Conservation (phyloP, 805 yeast species). For the Isabelozyma rhagii region DNA sequence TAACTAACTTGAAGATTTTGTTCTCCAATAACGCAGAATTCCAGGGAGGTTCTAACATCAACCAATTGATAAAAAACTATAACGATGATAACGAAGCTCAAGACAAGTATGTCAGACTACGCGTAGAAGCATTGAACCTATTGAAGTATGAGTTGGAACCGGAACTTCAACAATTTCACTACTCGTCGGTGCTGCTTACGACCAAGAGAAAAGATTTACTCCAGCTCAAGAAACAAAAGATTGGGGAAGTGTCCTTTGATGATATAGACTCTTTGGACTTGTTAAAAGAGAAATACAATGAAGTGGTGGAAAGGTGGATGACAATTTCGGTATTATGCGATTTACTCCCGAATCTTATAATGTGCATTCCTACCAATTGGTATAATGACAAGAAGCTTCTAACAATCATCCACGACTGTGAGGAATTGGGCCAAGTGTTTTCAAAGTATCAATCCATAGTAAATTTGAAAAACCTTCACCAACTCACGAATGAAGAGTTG, state of each 20-base stretch:
- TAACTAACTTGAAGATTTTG: slow-evolving; percentile 17
- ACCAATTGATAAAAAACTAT: slow-evolving; percentile 10
- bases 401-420: slow-evolving; percentile 26
- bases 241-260: background rate
- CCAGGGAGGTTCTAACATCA: slow-evolving; percentile 7
- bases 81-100: slow-evolving; percentile 2
- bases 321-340: slow-evolving; percentile 19
- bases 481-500: slow-evolving; percentile 15
- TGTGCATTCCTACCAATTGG: slow-evolving; percentile 36
- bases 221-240: slow-evolving; percentile 8
- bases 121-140: slow-evolving; percentile 3
- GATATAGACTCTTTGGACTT: background rate
- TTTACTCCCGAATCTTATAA: slow-evolving; percentile 29
- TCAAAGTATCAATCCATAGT: slow-evolving; percentile 14
- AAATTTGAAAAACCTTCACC: slow-evolving; percentile 10
- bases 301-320: slow-evolving; percentile 16
- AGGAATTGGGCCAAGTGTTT: slow-evolving; percentile 15
- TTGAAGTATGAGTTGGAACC: slow-evolving; percentile 12
- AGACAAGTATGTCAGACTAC: slow-evolving; percentile 1
- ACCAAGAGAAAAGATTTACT: background rate
- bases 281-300: slow-evolving; percentile 3
- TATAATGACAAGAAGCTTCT: slow-evolving; percentile 24
- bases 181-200: slow-evolving; percentile 6
- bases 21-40: slow-evolving; percentile 4
- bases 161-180: slow-evolving; percentile 12